A percentile compares a stretch with the other conserved stretches of the same genome.
These are phyloP conservation scores for Cyberlindnera sargentensis DNA, from an alignment of 805 yeast species.

Conservation along the genomic window DNA sequence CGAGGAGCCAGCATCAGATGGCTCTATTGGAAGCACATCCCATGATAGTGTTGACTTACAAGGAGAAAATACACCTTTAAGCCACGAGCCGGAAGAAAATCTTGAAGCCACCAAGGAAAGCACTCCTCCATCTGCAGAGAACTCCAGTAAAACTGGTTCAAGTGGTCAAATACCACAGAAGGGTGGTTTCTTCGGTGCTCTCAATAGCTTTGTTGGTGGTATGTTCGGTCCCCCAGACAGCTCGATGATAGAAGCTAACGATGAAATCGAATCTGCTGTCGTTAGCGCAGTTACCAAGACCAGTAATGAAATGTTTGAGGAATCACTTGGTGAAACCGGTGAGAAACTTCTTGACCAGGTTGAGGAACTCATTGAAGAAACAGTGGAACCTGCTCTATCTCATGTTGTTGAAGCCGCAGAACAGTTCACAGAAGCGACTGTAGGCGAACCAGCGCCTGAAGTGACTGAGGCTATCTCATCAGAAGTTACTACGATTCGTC, in stretches of 20 bases:
- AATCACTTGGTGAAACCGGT: neutral
- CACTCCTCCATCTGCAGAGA: too few species aligned
- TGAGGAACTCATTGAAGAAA: constrained; percentile 1
- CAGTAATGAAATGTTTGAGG: neutral
- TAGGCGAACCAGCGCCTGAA: constrained; percentile 4
- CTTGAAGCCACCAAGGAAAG: too few species aligned
- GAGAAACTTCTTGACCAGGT: neutral
- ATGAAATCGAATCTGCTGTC: neutral
- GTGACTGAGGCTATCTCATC: neutral
- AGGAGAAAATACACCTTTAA: too few species aligned
- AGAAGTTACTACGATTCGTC: too few species aligned
- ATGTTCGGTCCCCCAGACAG: too few species aligned
- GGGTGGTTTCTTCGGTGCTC: too few species aligned
- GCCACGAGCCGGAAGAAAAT: too few species aligned
- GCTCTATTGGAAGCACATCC: too few species aligned
- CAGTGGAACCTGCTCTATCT: neutral
- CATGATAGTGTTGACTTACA: too few species aligned
- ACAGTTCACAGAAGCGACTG: neutral
- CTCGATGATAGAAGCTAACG: neutral
- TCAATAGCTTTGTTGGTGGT: too few species aligned
- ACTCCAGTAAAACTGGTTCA: neutral
- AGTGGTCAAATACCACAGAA: neutral
- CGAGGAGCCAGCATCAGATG: neutral
- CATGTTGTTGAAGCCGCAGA: neutral
- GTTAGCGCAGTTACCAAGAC: neutral